Evolutionary conservation across 192 early-diverging fungal genomes (phyloP), one percentile per base, ranked within the genome.

Genomic region (Entomortierella chlamydospora): DNA sequence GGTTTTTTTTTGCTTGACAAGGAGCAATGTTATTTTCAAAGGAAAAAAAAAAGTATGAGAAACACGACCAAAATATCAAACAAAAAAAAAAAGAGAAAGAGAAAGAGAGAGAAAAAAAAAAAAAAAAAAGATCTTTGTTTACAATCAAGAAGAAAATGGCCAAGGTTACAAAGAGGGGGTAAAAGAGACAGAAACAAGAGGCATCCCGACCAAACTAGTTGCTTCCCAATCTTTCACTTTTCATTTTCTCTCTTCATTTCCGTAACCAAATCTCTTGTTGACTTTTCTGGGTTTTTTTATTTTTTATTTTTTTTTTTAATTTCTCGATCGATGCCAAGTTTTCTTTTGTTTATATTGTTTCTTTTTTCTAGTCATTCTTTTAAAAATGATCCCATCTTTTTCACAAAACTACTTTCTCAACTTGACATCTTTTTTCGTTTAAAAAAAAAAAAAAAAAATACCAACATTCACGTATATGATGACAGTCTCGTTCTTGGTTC

Each of bases 161-260:
- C 22, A 17, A 37, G 23, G 53, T 30, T n/a, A n/a, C n/a, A 28
- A 13, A 39, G 22, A 4, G 25, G 42, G 28, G 22, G 7, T 29
- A 25, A 42, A 57, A 52, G 47, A 53, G 37, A 50, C 47, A 45
- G 42, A 45, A 47, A 25, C 22, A 6, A 57, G 62, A 60, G 57
- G 71, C 71, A 73, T 73, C 71, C 71, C 71, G 71, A 73, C 71
- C 71, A 73, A 73, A 71, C 71, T 73, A 64, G 71, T 73, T 73
- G 63, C 59, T 55, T 60, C 45, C 60, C 26, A 65, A 33, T 15
- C 33, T 72, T 30, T 61, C 13, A 10, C 55, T 31, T 30, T 52
- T 65, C 50, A 57, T 34, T 10, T 52, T 34, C 45, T 2, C 17
- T 15, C 31, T n/a, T 28, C 31, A 31, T 15, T 15, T 37, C 34